Base-by-base conservation (phyloP, 805 yeast genomes). In the Candida maesae region DNA sequence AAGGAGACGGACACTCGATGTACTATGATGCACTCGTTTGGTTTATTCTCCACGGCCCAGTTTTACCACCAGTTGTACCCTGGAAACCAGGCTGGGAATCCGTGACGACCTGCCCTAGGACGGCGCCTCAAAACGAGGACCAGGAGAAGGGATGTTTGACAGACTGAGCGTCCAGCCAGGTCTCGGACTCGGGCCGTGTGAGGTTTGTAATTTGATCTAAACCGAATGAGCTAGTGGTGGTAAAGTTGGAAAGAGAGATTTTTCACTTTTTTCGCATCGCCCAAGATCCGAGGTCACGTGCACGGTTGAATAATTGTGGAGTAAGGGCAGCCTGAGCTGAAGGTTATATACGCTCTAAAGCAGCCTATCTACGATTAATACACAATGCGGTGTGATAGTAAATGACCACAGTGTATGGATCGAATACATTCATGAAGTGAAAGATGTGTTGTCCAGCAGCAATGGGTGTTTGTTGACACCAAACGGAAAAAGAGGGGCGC, bases 11-110 rank as follows among this genome's bases (percentile, higher is more conserved):
- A 42, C 44, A 46, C 46, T 41, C 58, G 51, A 50, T 42, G 60
- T 55, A 55, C 60, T 56, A 56, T 56, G 60, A 56, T 54, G 58
- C 56, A 56, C 60, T 38, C 33, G 31, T 35, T 41, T 34, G 21
- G 18, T 12, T 30, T 30, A 23, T 11, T 30, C 33, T 30, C 14
- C 33, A 30, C 33, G 33, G 23, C 14, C 8, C 33, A 7, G 12
- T 32, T 21, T 21, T 21, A 21, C 24, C 24, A 21, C 29, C 6
- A n/a, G n/a, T n/a, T n/a, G 15, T 12, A 9, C 29, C 29, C 15
- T 26, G 9, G 13, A 26, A n/a, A 12, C 6, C 7, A 26, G 29
- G 24, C 24, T 10, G 24, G 7, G 24, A 21, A 10, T 11, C 38
- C 15, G 19, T 13, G 30, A 6, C 21, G 45, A 34, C 35, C 39